Conservation (phyloP, 129 eudicot genomes). For the Ambrosia trifida region DNA sequence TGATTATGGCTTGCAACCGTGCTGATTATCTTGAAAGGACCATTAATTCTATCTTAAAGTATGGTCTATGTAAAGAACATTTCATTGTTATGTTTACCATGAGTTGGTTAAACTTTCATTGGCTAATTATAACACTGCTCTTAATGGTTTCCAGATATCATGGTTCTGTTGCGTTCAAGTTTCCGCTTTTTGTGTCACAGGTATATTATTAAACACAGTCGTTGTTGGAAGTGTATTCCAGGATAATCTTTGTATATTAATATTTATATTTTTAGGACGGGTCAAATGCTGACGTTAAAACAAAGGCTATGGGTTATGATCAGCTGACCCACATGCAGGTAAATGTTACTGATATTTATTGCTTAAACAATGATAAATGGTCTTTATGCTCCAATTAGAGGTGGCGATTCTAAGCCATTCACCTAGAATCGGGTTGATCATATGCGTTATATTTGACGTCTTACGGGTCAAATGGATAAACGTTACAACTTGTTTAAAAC, state of each 20-base stretch:
- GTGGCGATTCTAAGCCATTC: not conserved
- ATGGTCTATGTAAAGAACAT: slow-evolving; percentile 26
- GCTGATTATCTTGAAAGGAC: slow-evolving; percentile 97
- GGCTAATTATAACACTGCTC: slow-evolving; percentile 12
- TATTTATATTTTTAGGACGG: slow-evolving; percentile 62
- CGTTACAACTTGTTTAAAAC: not conserved
- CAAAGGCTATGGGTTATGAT: slow-evolving; percentile 73
- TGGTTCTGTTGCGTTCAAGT: slow-evolving; percentile 67
- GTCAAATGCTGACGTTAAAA: slow-evolving; percentile 67
- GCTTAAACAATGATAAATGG: not conserved
- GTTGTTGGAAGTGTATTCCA: not conserved
- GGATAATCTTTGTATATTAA: not conserved
- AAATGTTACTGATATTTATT: not conserved
- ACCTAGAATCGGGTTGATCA: not conserved
- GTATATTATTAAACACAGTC: slow-evolving; percentile 29
- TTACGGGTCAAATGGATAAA: not conserved
- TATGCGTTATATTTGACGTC: not conserved
- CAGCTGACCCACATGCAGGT: slow-evolving; percentile 96
- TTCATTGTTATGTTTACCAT: slow-evolving; percentile 12
- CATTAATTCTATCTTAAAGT: slow-evolving; percentile 85
- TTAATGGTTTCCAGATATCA: slow-evolving; percentile 58
- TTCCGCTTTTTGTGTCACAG: slow-evolving; percentile 97
- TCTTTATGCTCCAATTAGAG: not conserved
- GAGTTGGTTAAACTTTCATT: slow-evolving; percentile 7
- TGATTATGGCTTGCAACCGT: slow-evolving; percentile 97